A percentile compares a stretch with the other conserved stretches of the same genome.
These are phyloP conservation scores for Rhizophagus prolifer DNA, from an alignment of 192 early-diverging fungal genomes.

Conservation along the genomic window DNA sequence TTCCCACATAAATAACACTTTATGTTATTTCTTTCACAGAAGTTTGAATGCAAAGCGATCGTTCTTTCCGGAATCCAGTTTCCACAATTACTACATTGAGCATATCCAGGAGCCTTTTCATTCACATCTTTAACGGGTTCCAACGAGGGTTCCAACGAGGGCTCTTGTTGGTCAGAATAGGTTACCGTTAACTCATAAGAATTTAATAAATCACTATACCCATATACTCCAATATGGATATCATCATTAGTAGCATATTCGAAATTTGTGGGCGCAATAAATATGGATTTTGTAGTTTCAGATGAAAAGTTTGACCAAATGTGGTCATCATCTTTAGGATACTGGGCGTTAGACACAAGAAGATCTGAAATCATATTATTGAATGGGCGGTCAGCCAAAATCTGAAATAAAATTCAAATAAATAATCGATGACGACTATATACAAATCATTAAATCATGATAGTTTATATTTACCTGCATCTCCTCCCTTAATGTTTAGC, in stretches of 20 bases:
- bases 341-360: constrained; percentile 32
- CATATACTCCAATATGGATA: constrained; percentile 47
- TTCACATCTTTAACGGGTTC: constrained; percentile 26
- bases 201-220: constrained; percentile 24
- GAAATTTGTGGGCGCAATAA: constrained; percentile 34
- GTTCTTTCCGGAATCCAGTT: constrained; percentile 62
- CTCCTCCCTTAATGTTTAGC: constrained; percentile 13
- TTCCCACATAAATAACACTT: constrained; percentile 62
- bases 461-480: constrained; percentile 12
- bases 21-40: constrained; percentile 81
- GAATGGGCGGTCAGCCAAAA: constrained; percentile 3
- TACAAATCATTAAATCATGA: background rate
- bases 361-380: constrained; percentile 40
- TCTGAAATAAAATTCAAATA: constrained; percentile 3
- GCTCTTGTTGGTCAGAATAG: background rate
- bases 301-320: constrained; percentile 48
- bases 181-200: constrained; percentile 21
- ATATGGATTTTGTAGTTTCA: constrained; percentile 27
- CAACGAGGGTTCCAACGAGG: background rate
- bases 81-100: constrained; percentile 71
- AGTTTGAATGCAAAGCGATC: constrained; percentile 67
- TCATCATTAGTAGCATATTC: constrained; percentile 39
- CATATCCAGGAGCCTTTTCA: constrained; percentile 30
- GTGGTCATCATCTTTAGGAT: constrained; percentile 45
- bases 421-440: background rate